Conservation (phyloP, 2,329 filamentous ascomycete genomes). For the Exophiala aquamarina region DNA sequence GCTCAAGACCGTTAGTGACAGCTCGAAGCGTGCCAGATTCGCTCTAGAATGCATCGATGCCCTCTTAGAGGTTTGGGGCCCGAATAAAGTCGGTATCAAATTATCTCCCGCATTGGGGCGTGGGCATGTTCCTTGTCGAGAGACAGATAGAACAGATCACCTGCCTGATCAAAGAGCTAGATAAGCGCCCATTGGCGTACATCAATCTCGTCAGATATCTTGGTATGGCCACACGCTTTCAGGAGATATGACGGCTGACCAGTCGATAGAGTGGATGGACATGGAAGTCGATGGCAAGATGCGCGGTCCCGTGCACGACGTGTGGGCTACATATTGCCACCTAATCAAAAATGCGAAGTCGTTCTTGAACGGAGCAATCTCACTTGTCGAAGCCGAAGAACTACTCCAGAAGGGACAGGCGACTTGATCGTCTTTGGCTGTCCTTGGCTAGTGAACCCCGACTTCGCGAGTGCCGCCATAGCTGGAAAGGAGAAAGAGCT, state of each 20-base stretch:
- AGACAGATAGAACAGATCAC: slow-evolving; percentile 8
- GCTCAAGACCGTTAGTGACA: slow-evolving; percentile 29
- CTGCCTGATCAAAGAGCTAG: slow-evolving; percentile 5
- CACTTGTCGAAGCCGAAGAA: slow-evolving; percentile 4
- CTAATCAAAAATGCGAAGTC: slow-evolving; percentile 7
- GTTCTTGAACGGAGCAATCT: slow-evolving; percentile 7
- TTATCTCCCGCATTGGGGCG: slow-evolving; percentile 35
- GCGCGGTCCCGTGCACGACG: slow-evolving; percentile 1
- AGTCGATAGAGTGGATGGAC: slow-evolving; percentile 6
- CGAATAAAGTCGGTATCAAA: slow-evolving; percentile 46
- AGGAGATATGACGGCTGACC: background rate
- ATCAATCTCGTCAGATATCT: slow-evolving; percentile 7
- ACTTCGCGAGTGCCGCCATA: slow-evolving; percentile 6
- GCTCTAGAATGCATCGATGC: slow-evolving; percentile 51
- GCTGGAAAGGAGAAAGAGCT: slow-evolving; percentile 3
- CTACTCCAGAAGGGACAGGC: slow-evolving; percentile 2
- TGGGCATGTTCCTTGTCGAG: slow-evolving; percentile 5
- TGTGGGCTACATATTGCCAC: slow-evolving; percentile 7
- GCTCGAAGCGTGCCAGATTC: slow-evolving; percentile 55
- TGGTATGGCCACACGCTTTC: background rate
- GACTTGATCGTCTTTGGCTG: slow-evolving; percentile 5
- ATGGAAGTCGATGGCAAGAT: slow-evolving; percentile 11
- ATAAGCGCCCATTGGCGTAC: slow-evolving; percentile 5
- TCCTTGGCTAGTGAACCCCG: slow-evolving; percentile 4
- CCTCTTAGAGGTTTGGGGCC: slow-evolving; percentile 45